Evolutionary conservation across 2,329 filamentous ascomycete species (phyloP).

Genomic region (Venturia nashicola): DNA sequence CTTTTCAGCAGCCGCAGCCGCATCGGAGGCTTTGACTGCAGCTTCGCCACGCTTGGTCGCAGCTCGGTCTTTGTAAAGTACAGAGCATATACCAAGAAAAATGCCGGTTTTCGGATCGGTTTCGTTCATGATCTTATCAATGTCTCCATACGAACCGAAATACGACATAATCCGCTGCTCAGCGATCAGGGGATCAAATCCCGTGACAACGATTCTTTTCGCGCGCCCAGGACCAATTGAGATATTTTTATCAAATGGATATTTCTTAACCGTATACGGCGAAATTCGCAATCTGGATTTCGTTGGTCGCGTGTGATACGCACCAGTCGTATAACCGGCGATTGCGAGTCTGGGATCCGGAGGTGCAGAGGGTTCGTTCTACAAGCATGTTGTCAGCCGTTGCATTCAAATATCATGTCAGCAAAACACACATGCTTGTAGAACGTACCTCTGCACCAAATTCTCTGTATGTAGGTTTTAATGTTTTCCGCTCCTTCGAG

Average conservation of each 20-base stretch:
- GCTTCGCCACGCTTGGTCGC: constrained; percentile 36
- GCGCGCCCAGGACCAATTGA: constrained; percentile 84
- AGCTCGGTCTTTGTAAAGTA: constrained; percentile 68
- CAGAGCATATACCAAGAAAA: constrained; percentile 84
- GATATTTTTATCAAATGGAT: constrained; percentile 67
- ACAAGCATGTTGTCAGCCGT: constrained; percentile 22
- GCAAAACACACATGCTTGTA: constrained; percentile 11
- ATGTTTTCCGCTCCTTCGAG: constrained; percentile 41
- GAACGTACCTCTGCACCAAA: constrained; percentile 34
- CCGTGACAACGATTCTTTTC: constrained; percentile 82
- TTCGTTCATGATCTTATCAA: constrained; percentile 83
- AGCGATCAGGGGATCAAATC: constrained; percentile 83
- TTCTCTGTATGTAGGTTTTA: constrained; percentile 38
- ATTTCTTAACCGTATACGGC: constrained; percentile 71
- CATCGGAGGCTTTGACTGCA: constrained; percentile 58
- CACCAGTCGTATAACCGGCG: constrained; percentile 43
- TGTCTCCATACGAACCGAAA: constrained; percentile 74
- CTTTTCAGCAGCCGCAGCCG: constrained; percentile 68
- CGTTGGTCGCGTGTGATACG: constrained; percentile 46
- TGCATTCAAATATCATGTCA: constrained; percentile 11
- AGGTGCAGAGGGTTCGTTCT: constrained; percentile 69
- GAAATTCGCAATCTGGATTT: constrained; percentile 60
- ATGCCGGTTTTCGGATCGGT: constrained; percentile 91
- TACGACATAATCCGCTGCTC: constrained; percentile 65
- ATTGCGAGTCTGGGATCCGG: constrained; percentile 70